phyloP scores from a whole-genome alignment of 768 basidiomycete genomes.

The Lactifluus volemus region DNA sequence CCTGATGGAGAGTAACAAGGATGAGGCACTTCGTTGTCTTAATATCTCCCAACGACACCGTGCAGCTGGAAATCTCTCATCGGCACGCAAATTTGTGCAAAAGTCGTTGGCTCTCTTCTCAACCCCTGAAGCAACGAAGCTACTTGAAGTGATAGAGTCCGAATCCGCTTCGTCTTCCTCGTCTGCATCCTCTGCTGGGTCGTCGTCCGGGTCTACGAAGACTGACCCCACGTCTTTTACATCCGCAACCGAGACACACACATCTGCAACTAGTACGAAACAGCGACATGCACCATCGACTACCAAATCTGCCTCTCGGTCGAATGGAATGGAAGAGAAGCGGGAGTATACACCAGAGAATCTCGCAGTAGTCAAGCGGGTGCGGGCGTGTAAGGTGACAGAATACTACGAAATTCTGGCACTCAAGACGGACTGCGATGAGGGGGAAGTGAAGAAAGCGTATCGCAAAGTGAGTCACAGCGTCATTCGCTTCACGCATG shows the following conservation, averaged over 20 bases:
- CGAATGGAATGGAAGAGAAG: slow-evolving; percentile 29
- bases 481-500: not conserved
- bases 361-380: slow-evolving; percentile 71
- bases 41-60: slow-evolving; percentile 69
- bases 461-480: slow-evolving; percentile 74
- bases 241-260: slow-evolving; percentile 56
- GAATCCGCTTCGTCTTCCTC: slow-evolving; percentile 33
- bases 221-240: slow-evolving; percentile 35
- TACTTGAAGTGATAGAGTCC: slow-evolving; percentile 60
- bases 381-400: slow-evolving; percentile 76
- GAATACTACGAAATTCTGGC: slow-evolving; percentile 91
- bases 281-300: slow-evolving; percentile 41
- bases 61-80: slow-evolving; percentile 58
- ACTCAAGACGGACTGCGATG: slow-evolving; percentile 72
- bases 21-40: slow-evolving; percentile 81
- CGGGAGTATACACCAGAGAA: slow-evolving; percentile 86
- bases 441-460: slow-evolving; percentile 83
- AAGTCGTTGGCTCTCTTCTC: slow-evolving; percentile 80
- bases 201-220: slow-evolving; percentile 29
- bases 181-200: slow-evolving; percentile 24
- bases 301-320: slow-evolving; percentile 36
- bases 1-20: slow-evolving; percentile 78
- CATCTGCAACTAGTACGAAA: slow-evolving; percentile 64
- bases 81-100: slow-evolving; percentile 82
- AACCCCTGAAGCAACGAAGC: slow-evolving; percentile 61